Conservation (phyloP, 2,329 filamentous ascomycete species). For the Beauveria sp. region DNA sequence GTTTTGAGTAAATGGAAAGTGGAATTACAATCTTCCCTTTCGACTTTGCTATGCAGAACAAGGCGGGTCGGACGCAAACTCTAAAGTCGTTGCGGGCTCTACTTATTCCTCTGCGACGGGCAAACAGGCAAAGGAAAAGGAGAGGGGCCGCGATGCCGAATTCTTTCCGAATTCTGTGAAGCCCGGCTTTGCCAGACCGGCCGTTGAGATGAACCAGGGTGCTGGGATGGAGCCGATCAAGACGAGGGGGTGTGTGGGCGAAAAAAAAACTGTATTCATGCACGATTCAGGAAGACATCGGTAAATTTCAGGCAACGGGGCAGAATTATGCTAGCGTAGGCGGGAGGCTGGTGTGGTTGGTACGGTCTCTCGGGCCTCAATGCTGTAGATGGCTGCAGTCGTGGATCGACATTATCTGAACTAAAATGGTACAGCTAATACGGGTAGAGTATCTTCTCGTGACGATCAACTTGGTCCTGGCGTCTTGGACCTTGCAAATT, state of each 20-base stretch:
- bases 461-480: no score
- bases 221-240: neutral
- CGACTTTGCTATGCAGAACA: neutral
- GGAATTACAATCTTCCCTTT: neutral
- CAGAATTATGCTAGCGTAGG: neutral
- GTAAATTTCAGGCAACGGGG: neutral
- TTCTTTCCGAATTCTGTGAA: neutral
- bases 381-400: neutral
- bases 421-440: no score
- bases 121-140: neutral
- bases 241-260: neutral
- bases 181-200: neutral
- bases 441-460: no score
- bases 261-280: neutral
- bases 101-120: neutral
- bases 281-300: neutral
- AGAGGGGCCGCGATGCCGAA: neutral
- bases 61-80: neutral
- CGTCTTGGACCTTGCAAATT: no score
- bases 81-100: neutral
- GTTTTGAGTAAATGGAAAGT: neutral
- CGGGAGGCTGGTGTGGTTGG: neutral
- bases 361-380: neutral
- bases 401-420: neutral
- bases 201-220: conserved; percentile 5